These are phyloP conservation scores for Papiliotrema terrestris DNA, from an alignment of 1,284 basidiomycete species.

Conservation along the genomic window DNA sequence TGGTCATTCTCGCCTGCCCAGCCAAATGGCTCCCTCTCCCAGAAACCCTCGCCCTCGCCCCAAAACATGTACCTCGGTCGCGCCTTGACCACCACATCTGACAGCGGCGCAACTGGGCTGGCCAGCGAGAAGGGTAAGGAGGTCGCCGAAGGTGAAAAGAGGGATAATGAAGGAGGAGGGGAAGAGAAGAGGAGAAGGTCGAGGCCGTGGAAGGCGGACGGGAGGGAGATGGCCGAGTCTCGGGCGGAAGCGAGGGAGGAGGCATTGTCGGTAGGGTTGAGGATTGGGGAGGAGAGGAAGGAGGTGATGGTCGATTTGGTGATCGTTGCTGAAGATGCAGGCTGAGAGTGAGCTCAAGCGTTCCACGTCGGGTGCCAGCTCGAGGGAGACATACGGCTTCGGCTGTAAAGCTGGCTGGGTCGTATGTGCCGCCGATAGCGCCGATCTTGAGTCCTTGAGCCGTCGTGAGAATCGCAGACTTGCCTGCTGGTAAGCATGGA, in stretches of 20 bases:
- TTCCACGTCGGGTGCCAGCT: neutral
- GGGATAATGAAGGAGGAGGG: constrained; percentile 68
- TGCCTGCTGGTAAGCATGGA: constrained; percentile 55
- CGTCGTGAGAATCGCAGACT: constrained; percentile 76
- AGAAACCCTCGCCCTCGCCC: constrained; percentile 62
- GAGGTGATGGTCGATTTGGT: constrained; percentile 66
- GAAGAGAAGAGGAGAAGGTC: constrained; percentile 80
- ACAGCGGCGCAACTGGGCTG: constrained; percentile 58
- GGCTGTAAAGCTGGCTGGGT: constrained; percentile 56
- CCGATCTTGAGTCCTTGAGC: constrained; percentile 80
- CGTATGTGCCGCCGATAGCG: constrained; percentile 74
- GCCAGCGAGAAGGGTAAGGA: constrained; percentile 51
- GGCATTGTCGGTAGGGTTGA: constrained; percentile 50
- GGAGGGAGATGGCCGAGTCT: constrained; percentile 59
- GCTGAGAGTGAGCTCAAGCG: constrained; percentile 60
- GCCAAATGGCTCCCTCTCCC: constrained; percentile 85
- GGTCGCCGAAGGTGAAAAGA: constrained; percentile 59
- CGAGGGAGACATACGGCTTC: neutral
- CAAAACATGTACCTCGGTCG: constrained; percentile 51
- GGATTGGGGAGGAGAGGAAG: constrained; percentile 55
- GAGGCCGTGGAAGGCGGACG: constrained; percentile 56
- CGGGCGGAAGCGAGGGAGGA: constrained; percentile 68
- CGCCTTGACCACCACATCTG: constrained; percentile 58
- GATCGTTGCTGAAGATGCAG: constrained; percentile 65
- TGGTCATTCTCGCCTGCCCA: constrained; percentile 65